phyloP scores from a whole-genome alignment of 2,329 filamentous ascomycete species.

The Chaetomium olivaceum region DNA sequence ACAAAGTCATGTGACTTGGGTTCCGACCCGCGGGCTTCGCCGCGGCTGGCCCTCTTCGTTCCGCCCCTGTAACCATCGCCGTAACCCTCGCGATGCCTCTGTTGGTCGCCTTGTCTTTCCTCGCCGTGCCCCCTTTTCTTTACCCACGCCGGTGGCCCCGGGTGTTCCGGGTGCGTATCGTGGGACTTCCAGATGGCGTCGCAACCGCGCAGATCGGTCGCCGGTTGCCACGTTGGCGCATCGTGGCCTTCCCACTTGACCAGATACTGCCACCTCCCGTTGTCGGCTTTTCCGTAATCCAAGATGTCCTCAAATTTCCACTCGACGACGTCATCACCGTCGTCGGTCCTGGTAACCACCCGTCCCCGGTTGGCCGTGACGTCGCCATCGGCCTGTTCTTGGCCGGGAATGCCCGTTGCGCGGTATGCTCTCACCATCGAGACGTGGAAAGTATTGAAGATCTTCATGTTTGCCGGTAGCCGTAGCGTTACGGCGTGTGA shows the following conservation, averaged over 20 bases:
- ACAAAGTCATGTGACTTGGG: too few relatives aligned
- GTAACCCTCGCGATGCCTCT: not conserved
- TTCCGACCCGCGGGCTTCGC: not conserved
- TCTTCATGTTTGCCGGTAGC: conserved; percentile 8
- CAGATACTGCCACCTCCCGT: not conserved
- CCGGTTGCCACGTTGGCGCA: not conserved
- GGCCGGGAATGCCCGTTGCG: not conserved
- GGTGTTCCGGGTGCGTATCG: not conserved
- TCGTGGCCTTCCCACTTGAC: not conserved
- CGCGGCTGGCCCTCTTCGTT: too few relatives aligned
- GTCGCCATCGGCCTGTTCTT: not conserved
- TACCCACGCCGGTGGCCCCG: not conserved
- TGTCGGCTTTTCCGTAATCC: not conserved
- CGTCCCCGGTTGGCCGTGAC: not conserved
- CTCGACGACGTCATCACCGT: not conserved
- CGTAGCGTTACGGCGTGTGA: not conserved
- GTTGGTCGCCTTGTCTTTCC: not conserved
- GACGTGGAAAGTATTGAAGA: conserved; percentile 4
- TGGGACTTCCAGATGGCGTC: not conserved
- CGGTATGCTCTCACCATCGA: not conserved
- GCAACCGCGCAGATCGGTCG: not conserved
- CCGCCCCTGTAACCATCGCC: too few relatives aligned
- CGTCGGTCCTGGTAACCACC: not conserved
- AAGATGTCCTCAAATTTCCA: not conserved
- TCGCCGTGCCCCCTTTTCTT: not conserved